phyloP scores from a whole-genome alignment of 768 basidiomycete genomes.

The Rhodotorula graminis region DNA sequence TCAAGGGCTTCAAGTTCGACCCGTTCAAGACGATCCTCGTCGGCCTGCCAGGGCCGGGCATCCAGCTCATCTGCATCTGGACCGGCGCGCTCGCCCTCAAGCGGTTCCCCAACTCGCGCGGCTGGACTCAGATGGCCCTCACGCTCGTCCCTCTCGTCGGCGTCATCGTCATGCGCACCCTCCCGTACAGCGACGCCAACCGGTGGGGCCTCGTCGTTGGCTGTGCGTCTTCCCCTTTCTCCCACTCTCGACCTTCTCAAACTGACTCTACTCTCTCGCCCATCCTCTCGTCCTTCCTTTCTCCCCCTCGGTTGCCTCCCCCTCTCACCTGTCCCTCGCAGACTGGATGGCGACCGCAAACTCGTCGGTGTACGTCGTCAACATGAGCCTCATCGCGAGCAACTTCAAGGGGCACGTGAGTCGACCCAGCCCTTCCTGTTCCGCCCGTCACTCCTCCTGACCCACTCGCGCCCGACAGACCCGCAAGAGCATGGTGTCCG shows the following conservation, averaged over 20 bases:
- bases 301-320: too few species aligned
- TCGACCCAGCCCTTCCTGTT: background rate
- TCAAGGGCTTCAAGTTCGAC: constrained; percentile 38
- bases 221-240: constrained; percentile 5
- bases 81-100: constrained; percentile 45
- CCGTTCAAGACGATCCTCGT: constrained; percentile 35
- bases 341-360: constrained; percentile 24
- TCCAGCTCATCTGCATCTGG: constrained; percentile 46
- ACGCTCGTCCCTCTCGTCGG: constrained; percentile 36
- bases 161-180: constrained; percentile 32
- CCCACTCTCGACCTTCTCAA: background rate
- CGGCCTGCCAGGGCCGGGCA: constrained; percentile 28
- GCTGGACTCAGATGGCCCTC: constrained; percentile 35
- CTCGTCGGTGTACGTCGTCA: constrained; percentile 39
- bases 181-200: constrained; percentile 23
- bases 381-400: constrained; percentile 34
- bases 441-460: too few species aligned
- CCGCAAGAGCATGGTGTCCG: constrained; percentile 26
- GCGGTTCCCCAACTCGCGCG: constrained; percentile 4
- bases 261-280: background rate
- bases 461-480: background rate
- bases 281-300: background rate
- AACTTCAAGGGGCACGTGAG: constrained; percentile 42
- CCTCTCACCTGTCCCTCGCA: background rate
- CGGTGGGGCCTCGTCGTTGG: constrained; percentile 23